A percentile compares a stretch with the other conserved stretches of the same genome.
These are phyloP conservation scores for Penicillium polonicum DNA, from an alignment of 2,329 filamentous ascomycete species.

Conservation along the genomic window DNA sequence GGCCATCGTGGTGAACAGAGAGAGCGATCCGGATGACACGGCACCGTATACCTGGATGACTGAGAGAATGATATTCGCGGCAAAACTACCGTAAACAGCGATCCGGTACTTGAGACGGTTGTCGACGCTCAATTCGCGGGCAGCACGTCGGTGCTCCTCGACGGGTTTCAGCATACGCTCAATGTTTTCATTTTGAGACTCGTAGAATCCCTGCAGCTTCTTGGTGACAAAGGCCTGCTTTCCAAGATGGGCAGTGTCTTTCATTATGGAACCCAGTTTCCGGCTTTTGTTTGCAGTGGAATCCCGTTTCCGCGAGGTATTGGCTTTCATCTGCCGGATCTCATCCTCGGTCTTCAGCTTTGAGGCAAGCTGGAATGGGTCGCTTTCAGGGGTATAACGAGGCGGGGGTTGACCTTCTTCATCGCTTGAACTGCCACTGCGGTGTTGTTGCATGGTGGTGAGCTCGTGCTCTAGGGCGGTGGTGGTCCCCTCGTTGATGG, in stretches of 20 bases:
- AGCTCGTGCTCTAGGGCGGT: constrained; percentile 43
- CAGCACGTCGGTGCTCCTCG: constrained; percentile 81
- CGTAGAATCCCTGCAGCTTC: constrained; percentile 75
- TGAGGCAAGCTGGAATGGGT: constrained; percentile 77
- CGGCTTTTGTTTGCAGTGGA: constrained; percentile 5
- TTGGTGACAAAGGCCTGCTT: constrained; percentile 33
- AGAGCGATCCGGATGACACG: constrained; percentile 81
- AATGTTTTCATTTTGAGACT: constrained; percentile 89
- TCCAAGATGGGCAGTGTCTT: constrained; percentile 39
- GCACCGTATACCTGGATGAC: constrained; percentile 86
- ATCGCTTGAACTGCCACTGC: constrained; percentile 33
- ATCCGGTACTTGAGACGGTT: constrained; percentile 68
- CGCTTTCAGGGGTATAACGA: constrained; percentile 62
- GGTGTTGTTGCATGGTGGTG: constrained; percentile 24
- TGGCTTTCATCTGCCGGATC: constrained; percentile 74
- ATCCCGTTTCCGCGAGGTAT: constrained; percentile 71
- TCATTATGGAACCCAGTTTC: constrained; percentile 16
- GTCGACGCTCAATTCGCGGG: constrained; percentile 74
- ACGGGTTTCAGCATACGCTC: constrained; percentile 88
- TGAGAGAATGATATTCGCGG: constrained; percentile 76
- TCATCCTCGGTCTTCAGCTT: constrained; percentile 76
- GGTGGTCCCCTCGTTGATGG: constrained; percentile 38
- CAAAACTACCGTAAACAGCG: constrained; percentile 66
- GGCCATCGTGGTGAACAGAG: constrained; percentile 95
- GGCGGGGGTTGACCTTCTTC: constrained; percentile 52